Base-by-base conservation (phyloP, 2,329 filamentous ascomycete species). In the Penicillium digitatum region DNA sequence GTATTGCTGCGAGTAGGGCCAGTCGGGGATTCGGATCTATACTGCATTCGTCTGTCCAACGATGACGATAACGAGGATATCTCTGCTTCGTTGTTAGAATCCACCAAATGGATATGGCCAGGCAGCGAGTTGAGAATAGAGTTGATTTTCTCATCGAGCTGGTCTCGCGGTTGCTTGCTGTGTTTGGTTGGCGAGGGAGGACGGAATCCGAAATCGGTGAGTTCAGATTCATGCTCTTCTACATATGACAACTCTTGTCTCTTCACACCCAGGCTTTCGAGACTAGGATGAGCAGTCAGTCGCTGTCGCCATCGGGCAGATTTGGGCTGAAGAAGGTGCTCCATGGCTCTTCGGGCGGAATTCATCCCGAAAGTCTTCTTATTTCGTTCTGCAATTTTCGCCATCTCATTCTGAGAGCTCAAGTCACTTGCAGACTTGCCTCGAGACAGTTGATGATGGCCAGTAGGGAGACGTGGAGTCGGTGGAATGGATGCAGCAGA, bases 141-240 rank as follows among this genome's bases (percentile, higher is more conserved):
- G 66, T 84, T 88, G 46, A 95, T 92, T 68, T 92, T 90, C 59
- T 86, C 84, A 61, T 90, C 88, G 14, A 95, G 79, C 53, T 89
- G 83, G 60, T 90, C 86, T 59, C 87, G 84, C 0, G 80, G 75
- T 49, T 68, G 72, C 54, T 70, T 69, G 54, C 72, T 74, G 52
- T 74, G 61, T 16, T 59, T 74, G 5, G 60, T 74, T 51, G 69
- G 78, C 65, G 71, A 67, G 11, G 82, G 79, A 16, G 64, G 46
- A 40, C 69, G 65, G 37, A 68, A 66, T 22, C 61, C 59, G 35
- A 54, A 52, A 26, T 64, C 58, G 1, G 55, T 56, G 20, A 60
- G 32, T 31, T 61, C 58, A 4, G 55, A 56, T 40, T 58, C 59
- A 51, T 62, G 52, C 12, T 63, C 58, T 34, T 63, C 62, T 2